Evolutionary conservation across 1,284 basidiomycete species (phyloP), one percentile per base, ranked within the genome.

Genomic region (Melanopsichium pennsylvanicum): DNA sequence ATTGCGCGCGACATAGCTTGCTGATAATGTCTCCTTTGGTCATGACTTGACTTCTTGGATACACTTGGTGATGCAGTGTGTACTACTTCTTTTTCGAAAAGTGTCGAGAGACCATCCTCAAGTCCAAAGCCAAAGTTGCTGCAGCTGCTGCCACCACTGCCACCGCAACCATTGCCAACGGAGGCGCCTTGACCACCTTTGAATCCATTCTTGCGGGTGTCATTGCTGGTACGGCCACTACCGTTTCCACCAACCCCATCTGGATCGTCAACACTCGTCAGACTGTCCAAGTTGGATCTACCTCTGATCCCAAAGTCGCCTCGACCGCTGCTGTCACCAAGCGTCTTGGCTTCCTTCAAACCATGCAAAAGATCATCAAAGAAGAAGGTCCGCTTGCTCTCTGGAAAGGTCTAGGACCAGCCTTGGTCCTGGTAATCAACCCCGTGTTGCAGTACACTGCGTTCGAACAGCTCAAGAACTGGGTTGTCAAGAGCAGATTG

Each of bases 361-460:
- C 90, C 3, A 83, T 91, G 29, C 82, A 85, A 49, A 86, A 86
- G 63, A 92, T 98, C 61, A 74, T 93, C 35, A 85, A 86, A 46
- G 88, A 89, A 67, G 91, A 90, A 76, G 95, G 95, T 11, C 72
- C 88, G 18, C 81, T 85, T 18, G 94, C 89, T 1, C 90, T 99
- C 78, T 97, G 91, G 90, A 86, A 93, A 47, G 96, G 96, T n/a
- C 87, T 99, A 34, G 93, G 93, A 0, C 94, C 96, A 3, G 94
- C 95, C 15, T 84, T 98, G 45, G 86, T 94, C 29, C 85, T 98
- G 37, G 94, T 97, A 73, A 87, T 93, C 75, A 99, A 99, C 82
- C 96, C 96, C 8, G 91, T 99, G 29, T 85, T 98, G 35, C 86
- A 75, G 69, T 81, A 81, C 68, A 81, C 79, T 4, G 78, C 70